Evolutionary conservation across 148 eudicot species (phyloP).

Genomic region (Heliamphora exappendiculata): DNA sequence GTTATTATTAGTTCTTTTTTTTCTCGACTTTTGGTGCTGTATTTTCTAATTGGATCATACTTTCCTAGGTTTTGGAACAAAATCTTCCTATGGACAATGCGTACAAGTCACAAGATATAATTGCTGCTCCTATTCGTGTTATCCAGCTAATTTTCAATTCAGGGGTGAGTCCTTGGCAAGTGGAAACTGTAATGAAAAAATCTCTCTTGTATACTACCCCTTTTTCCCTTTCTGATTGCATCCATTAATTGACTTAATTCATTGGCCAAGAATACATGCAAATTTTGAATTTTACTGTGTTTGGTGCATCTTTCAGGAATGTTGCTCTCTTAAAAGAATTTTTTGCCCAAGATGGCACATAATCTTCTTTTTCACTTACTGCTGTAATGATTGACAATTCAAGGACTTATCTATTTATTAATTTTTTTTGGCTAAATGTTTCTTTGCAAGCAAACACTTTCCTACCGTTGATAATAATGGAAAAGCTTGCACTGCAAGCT

Average conservation of each 20-base stretch:
- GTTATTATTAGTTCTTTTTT: neutral
- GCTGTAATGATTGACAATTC: neutral
- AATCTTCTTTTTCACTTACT: neutral
- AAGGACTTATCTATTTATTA: neutral
- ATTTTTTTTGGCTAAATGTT: neutral
- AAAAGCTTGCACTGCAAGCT: neutral
- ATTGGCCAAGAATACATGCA: neutral
- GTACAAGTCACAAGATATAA: constrained; percentile 73
- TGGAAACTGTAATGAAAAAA: neutral
- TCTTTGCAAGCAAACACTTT: neutral
- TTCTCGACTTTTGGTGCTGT: neutral
- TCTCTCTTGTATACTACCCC: neutral
- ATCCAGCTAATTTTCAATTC: constrained; percentile 82
- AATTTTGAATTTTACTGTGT: neutral
- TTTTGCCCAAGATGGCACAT: neutral
- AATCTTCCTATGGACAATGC: constrained; percentile 85
- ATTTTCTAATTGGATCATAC: constrained; percentile 1
- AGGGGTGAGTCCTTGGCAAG: constrained; percentile 54
- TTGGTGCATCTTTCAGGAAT: neutral
- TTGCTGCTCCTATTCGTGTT: constrained; percentile 92
- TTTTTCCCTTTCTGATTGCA: neutral
- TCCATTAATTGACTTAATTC: neutral
- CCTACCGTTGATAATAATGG: neutral
- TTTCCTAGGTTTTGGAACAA: constrained; percentile 70
- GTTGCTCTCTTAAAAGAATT: neutral